Percentiles rank a stretch among this genome's conserved stretches.
Conservation (phyloP, 2,329 filamentous ascomycete species). For the Colletotrichum chrysophilum region DNA sequence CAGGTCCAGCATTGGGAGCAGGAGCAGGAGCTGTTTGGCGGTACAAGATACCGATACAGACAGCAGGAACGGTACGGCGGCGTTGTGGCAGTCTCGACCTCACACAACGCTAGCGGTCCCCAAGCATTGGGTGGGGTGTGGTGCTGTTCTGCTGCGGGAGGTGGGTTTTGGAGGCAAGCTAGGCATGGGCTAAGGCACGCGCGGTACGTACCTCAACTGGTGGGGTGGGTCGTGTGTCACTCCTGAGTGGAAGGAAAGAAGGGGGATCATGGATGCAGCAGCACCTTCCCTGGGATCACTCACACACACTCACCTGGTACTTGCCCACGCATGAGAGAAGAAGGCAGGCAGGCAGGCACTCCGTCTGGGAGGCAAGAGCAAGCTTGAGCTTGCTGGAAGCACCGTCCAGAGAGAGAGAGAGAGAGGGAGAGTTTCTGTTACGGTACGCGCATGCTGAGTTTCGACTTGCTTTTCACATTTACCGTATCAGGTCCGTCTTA, state of each 20-base stretch:
- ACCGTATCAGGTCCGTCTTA: background rate
- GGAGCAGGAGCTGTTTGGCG: background rate
- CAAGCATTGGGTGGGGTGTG: background rate
- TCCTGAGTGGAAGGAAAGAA: background rate
- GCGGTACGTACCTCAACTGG: constrained; percentile 10
- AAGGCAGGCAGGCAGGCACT: background rate
- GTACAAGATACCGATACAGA: background rate
- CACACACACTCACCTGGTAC: background rate
- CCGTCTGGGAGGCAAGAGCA: background rate
- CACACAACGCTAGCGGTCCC: background rate
- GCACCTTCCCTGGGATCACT: background rate
- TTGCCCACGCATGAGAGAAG: background rate
- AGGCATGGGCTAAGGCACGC: constrained; percentile 3
- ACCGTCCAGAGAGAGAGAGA: background rate
- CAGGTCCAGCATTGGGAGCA: background rate
- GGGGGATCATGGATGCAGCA: background rate
- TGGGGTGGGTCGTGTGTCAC: background rate
- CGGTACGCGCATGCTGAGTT: background rate
- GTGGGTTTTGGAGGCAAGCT: constrained; percentile 15
- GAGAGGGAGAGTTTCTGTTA: background rate
- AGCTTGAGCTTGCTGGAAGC: background rate
- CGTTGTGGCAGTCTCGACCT: background rate
- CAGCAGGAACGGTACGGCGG: background rate
- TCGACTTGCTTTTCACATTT: background rate
- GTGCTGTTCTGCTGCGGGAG: constrained; percentile 17